Evolutionary conservation across 106 monocot genomes (phyloP).

Genomic region (Vanilla planifolia): DNA sequence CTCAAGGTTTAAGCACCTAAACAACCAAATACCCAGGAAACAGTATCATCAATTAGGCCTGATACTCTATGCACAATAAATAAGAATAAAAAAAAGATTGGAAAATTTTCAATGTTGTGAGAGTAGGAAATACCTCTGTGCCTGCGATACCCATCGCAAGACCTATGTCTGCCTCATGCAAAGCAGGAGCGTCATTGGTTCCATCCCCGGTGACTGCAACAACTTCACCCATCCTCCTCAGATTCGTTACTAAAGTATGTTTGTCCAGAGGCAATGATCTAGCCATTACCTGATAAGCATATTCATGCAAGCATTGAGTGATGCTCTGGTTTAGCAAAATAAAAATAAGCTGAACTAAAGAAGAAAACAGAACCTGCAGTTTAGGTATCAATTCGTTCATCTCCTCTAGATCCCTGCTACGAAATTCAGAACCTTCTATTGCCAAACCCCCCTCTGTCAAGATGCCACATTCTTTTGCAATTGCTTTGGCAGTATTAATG

Average conservation of each 20-base stretch:
- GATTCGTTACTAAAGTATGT: constrained; percentile 68
- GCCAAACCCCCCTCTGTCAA: constrained; percentile 83
- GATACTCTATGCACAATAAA: not conserved
- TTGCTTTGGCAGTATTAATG: constrained; percentile 92
- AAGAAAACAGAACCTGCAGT: constrained; percentile 53
- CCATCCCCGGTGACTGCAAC: constrained; percentile 98
- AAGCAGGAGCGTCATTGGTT: constrained; percentile 95
- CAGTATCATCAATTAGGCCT: not conserved
- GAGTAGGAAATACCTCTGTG: constrained; percentile 63
- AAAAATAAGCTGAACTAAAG: not conserved
- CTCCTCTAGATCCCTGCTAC: constrained; percentile 52
- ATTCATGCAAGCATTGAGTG: not conserved
- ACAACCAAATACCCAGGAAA: not conserved
- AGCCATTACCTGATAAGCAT: constrained; percentile 72
- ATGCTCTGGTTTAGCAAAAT: not conserved
- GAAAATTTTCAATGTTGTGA: not conserved
- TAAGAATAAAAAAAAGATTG: not conserved
- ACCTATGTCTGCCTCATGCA: constrained; percentile 93
- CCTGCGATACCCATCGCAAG: constrained; percentile 97
- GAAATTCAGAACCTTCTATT: constrained; percentile 82
- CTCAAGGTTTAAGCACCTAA: not conserved
- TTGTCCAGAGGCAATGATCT: constrained; percentile 93
- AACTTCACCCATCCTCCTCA: constrained; percentile 71
- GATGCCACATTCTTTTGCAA: constrained; percentile 95
- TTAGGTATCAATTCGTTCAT: constrained; percentile 80